Evolutionary conservation across 1,139 yeast species (phyloP), one percentile per base, ranked within the genome.

Genomic region (Kluyveromyces marxianus): DNA sequence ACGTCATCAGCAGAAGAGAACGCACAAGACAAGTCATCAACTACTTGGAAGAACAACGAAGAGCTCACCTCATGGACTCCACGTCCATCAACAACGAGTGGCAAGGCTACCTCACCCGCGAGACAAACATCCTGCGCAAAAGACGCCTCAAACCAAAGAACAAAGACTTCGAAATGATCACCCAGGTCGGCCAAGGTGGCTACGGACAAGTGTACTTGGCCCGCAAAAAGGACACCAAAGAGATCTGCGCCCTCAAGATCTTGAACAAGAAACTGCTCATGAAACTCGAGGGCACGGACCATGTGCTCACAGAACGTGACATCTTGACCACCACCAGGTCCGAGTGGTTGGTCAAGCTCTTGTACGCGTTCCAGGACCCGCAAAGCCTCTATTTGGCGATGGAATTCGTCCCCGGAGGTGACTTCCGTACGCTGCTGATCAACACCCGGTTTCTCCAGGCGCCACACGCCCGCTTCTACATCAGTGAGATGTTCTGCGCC

Each of bases 391-490:
- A 87, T 58, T 73, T 94, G 59, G 98, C 98, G 2, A 94, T 94
- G 99, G 98, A 94, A 65, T 94, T 87, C 66, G 98, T 94, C 7
- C 97, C 98, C 3, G 99, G 99, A 49, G 99, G 99, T 44, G 99
- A 94, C 65, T 94, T 88, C 70, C 81, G 99, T 62, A 94, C 98
- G 1, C 70, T 94, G 53, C 76, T 94, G 54, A 90, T 89, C 66
- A 92, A 90, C 62, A 90, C 97, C 4, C 96, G 96, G 33, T 86
- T 86, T 49, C 71, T 94, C 56, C 87, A 87, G 50, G 96, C 97
- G 4, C 89, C 95, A 4, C 98, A 94, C 64, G 95, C 98, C 1
- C 76, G 97, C 50, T 94, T 92, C 66, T 94, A 94, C 66, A 78
- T 92, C 51, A 81, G 92, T 51, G 98, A 94, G 68, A 94, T 94